Conservation (phyloP, 176 grass and related monocot species). For the Phoenix roebelenii region DNA sequence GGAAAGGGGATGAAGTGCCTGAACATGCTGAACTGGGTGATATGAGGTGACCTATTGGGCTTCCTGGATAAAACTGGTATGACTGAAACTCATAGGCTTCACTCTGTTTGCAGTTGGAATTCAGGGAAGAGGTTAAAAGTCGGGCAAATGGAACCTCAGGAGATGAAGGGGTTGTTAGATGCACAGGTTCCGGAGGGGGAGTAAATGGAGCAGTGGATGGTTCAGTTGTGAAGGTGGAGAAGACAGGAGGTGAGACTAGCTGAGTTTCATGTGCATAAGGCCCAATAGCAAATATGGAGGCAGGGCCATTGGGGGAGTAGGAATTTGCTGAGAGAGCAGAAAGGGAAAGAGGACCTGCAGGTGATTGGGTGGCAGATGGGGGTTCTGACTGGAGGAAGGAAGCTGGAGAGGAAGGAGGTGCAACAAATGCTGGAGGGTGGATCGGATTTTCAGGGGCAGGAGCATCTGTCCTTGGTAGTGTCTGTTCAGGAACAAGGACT, state of each 20-base stretch:
- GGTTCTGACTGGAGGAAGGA: slow-evolving; percentile 41
- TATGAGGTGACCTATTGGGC: slow-evolving; percentile 29
- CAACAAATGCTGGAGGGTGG: slow-evolving; percentile 24
- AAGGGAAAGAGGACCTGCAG: slow-evolving; percentile 7
- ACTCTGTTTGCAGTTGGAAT: slow-evolving; percentile 6
- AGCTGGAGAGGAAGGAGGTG: slow-evolving; percentile 50
- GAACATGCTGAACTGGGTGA: slow-evolving; percentile 39
- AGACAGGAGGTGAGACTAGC: slow-evolving; percentile 60
- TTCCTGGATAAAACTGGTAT: slow-evolving; percentile 42
- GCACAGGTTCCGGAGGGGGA: slow-evolving; percentile 29
- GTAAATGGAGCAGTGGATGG: slow-evolving; percentile 75
- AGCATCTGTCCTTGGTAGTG: too few species aligned
- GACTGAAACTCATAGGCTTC: slow-evolving; percentile 16
- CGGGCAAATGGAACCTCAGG: slow-evolving; percentile 80
- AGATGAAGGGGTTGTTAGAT: slow-evolving; percentile 49
- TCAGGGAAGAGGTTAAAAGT: slow-evolving; percentile 26
- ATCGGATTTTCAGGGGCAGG: slow-evolving; percentile 15
- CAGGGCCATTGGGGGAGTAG: slow-evolving; percentile 43
- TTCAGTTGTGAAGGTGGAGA: slow-evolving; percentile 37
- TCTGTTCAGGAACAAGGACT: too few species aligned
- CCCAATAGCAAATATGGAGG: slow-evolving; percentile 54
- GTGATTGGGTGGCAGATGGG: slow-evolving; percentile 28
- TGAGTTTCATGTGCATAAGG: slow-evolving; percentile 58
- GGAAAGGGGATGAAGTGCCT: slow-evolving; percentile 27
- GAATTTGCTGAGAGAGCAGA: slow-evolving; percentile 1